Conservation (phyloP, 805 yeast genomes). For the Wickerhamiella hasegawae region DNA sequence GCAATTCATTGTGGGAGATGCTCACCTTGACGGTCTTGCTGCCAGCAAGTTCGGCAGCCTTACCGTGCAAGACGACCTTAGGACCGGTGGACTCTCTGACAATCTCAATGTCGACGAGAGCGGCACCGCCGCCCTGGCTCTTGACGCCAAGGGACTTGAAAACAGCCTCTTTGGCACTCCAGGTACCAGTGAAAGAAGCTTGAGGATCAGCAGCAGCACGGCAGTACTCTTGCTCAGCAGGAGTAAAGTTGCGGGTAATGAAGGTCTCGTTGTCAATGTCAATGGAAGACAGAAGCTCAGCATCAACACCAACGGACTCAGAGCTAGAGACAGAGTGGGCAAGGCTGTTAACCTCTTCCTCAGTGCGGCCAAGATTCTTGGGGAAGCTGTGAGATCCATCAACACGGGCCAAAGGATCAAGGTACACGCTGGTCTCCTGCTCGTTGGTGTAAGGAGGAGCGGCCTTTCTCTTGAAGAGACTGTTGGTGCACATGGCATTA, state of each 20-base stretch:
- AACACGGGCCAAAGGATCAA: conserved; percentile 88
- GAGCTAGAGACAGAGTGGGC: conserved; percentile 28
- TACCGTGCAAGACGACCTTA: conserved; percentile 56
- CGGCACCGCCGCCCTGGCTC: conserved; percentile 90
- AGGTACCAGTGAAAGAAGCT: conserved; percentile 90
- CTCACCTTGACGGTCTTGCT: conserved; percentile 61
- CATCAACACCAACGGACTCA: conserved; percentile 90
- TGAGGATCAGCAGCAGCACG: conserved; percentile 54
- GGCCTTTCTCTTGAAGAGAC: conserved; percentile 84
- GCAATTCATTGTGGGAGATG: conserved; percentile 92
- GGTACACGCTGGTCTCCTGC: conserved; percentile 76
- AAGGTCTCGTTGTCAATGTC: conserved; percentile 84
- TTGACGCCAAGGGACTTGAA: conserved; percentile 86
- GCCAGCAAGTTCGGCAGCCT: conserved; percentile 59
- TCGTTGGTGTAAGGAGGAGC: conserved; percentile 85
- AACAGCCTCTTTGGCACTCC: conserved; percentile 99
- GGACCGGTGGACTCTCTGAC: conserved; percentile 68
- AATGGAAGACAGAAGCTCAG: conserved; percentile 69
- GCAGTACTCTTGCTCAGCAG: conserved; percentile 66
- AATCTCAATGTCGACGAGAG: conserved; percentile 83
- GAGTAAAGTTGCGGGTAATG: conserved; percentile 82
- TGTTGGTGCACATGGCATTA: conserved; percentile 79
- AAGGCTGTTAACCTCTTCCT: conserved; percentile 6
- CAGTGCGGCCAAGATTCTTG: conserved; percentile 24
- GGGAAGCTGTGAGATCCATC: conserved; percentile 22